Evolutionary conservation across 2,329 filamentous ascomycete species (phyloP), one percentile per base, ranked within the genome.

Genomic region (Ciborinia camelliae): DNA sequence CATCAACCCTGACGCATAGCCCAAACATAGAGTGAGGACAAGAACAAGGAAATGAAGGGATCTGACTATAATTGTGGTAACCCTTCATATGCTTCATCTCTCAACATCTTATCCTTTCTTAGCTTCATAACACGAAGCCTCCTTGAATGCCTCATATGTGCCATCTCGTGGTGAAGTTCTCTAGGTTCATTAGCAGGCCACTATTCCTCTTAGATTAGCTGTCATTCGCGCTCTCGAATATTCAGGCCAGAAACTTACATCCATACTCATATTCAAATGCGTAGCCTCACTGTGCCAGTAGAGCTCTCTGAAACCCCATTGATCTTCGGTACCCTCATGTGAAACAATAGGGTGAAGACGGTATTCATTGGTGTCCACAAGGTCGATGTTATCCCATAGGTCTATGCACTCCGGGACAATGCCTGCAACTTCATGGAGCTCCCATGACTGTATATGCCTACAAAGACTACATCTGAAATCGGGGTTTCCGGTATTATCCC

Each of bases 371-470:
- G 23, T 18, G 20, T 37, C 60, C 32, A 55, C 37, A 20, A 58
- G 39, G 14, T 61, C 48, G 15, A 57, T 57, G 20, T 63, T 63
- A 39, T 70, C 66, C 64, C 67, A 70, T 15, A 70, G 57, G 28
- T 67, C 65, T 15, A 30, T 23, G 2, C 48, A 52, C 28, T 70
- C 68, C 2, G 65, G 63, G 14, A 30, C 35, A 20, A 68, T 69
- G 10, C 58, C 65, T 30, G 45, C 63, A 3, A 47, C 32, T 26
- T 59, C 26, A 28, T 62, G 54, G 5, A 68, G 60, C 26, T 43
- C 28, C 51, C 30, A 48, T 41, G 35, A 41, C 30, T 53, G 39
- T 39, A 18, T 26, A 5, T 52, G 30, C 3, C 67, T 62, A 37
- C 67, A 68, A 28, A 57, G 32, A 6, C 67, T 63, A 55, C 65